phyloP scores from a whole-genome alignment of 139 green algal species.

The Coelastrella sp. region DNA sequence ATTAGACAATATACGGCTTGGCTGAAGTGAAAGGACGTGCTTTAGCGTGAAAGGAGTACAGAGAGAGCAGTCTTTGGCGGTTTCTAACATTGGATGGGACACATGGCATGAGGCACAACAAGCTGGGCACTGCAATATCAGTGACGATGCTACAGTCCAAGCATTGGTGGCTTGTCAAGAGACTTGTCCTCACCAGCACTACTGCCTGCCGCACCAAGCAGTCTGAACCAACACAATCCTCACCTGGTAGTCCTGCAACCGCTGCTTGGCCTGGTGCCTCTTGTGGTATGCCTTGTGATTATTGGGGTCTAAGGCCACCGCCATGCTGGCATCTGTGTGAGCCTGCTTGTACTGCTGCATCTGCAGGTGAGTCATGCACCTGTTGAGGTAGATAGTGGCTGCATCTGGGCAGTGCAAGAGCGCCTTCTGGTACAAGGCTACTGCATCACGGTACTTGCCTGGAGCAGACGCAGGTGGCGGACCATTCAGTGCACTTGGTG shows the following conservation, averaged over 20 bases:
- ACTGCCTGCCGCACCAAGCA: background rate
- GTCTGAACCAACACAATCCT: background rate
- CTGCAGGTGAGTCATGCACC: background rate
- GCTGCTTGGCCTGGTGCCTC: background rate
- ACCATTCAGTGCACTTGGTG: background rate
- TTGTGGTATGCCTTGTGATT: constrained; percentile 11
- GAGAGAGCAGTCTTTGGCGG: too few species aligned
- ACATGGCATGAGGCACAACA: too few species aligned
- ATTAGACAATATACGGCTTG: background rate
- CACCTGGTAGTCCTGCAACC: constrained; percentile 9
- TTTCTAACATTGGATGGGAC: too few species aligned
- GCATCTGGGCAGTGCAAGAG: constrained; percentile 3
- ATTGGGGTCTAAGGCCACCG: background rate
- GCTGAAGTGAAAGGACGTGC: background rate
- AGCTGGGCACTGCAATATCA: too few species aligned
- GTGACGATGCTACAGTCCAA: too few species aligned
- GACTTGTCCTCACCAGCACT: background rate
- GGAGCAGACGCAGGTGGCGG: background rate
- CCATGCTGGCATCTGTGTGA: background rate
- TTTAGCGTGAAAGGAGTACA: background rate
- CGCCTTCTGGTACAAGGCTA: background rate
- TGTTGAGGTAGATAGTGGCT: constrained; percentile 16
- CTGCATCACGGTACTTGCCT: background rate
- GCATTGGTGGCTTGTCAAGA: too few species aligned
- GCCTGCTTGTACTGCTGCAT: background rate